Evolutionary conservation across 805 yeast genomes (phyloP).

Genomic region (Suhomyces sp.): DNA sequence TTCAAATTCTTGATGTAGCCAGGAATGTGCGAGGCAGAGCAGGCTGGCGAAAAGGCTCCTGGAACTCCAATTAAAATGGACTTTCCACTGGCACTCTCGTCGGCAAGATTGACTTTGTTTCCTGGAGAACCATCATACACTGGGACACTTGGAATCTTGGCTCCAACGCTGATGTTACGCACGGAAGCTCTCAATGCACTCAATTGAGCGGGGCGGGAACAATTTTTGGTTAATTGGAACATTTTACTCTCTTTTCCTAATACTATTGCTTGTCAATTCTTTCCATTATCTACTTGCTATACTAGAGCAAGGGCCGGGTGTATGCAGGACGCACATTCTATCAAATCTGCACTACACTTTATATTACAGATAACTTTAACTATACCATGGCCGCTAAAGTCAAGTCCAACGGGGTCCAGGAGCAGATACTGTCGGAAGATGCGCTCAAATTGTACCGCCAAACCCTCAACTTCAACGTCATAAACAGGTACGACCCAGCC

Average conservation of each 20-base stretch:
- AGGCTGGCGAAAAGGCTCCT: slow-evolving; percentile 79
- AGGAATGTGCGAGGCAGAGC: slow-evolving; percentile 70
- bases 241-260: background rate
- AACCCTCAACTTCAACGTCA: slow-evolving; percentile 72
- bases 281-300: background rate
- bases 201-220: background rate
- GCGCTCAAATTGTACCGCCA: slow-evolving; percentile 62
- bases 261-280: background rate
- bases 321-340: background rate
- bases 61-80: slow-evolving; percentile 41
- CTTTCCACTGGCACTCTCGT: slow-evolving; percentile 35
- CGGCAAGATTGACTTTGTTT: slow-evolving; percentile 54
- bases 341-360: background rate
- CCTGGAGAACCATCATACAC: slow-evolving; percentile 66
- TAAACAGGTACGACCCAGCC: slow-evolving; percentile 71
- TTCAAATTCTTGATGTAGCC: slow-evolving; percentile 57
- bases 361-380: too few relatives aligned
- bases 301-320: background rate
- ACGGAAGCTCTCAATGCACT: background rate
- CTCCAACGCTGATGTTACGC: slow-evolving; percentile 45
- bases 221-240: slow-evolving; percentile 4
- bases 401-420: slow-evolving; percentile 46
- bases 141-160: slow-evolving; percentile 55
- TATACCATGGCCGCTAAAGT: too few relatives aligned
- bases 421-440: slow-evolving; percentile 40